Evolutionary conservation across 2,329 filamentous ascomycete species (phyloP).

Genomic region (Niveomyces coronatus): DNA sequence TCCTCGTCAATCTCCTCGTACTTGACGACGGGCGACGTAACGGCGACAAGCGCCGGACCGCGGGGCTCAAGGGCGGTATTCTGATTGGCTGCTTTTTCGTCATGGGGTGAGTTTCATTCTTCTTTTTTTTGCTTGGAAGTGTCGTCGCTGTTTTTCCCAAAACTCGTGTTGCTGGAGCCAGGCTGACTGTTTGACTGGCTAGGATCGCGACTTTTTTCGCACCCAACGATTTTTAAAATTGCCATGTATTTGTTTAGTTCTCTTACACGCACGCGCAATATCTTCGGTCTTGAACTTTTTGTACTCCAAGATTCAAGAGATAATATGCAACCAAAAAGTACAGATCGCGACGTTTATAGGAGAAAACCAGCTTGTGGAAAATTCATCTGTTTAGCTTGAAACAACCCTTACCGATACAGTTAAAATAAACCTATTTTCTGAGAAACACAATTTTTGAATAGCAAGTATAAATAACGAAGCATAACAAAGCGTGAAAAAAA

Average conservation of each 20-base stretch:
- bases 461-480: neutral
- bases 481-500: neutral
- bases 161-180: too few species aligned
- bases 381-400: conserved; percentile 5
- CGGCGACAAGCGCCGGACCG: conserved; percentile 46
- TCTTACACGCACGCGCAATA: too few species aligned
- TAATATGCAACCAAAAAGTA: too few species aligned
- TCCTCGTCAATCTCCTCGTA: conserved; percentile 68
- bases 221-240: neutral
- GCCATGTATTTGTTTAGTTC: too few species aligned
- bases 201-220: conserved; percentile 4
- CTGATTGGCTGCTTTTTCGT: conserved; percentile 45
- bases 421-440: too few species aligned
- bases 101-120: conserved; percentile 31
- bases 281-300: too few species aligned
- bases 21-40: neutral
- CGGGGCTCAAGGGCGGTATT: conserved; percentile 42
- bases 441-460: too few species aligned
- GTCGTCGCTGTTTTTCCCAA: neutral
- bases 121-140: too few species aligned
- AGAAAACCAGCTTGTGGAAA: too few species aligned
- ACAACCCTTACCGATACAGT: conserved; percentile 1
- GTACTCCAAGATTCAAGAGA: too few species aligned
- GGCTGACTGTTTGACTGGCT: neutral
- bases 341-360: too few species aligned